Evolutionary conservation across 2,329 filamentous ascomycete genomes (phyloP).

Genomic region (Nannizziopsis barbatae): DNA sequence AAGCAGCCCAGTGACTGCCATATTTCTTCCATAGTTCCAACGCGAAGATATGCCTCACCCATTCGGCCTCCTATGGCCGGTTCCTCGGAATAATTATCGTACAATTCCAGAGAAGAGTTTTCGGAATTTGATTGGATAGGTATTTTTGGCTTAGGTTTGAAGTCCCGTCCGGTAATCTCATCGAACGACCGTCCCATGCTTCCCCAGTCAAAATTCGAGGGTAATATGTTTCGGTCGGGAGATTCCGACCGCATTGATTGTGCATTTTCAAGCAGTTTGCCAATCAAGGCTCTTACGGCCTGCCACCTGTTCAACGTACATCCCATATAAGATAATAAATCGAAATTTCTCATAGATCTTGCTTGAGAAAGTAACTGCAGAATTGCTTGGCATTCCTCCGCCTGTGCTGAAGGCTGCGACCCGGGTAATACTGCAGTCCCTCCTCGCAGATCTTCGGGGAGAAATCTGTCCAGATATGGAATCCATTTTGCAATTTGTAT

Average conservation of each 20-base stretch:
- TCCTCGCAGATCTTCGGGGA: conserved; percentile 19
- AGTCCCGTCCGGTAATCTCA: conserved; percentile 19
- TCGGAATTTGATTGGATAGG: background rate
- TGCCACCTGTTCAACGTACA: conserved; percentile 32
- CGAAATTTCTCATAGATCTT: conserved; percentile 21
- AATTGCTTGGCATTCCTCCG: conserved; percentile 23
- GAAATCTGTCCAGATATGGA: conserved; percentile 25
- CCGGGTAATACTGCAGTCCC: background rate
- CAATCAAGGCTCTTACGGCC: conserved; percentile 31
- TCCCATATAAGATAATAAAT: conserved; percentile 33
- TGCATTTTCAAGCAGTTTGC: conserved; percentile 30
- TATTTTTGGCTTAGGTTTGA: background rate
- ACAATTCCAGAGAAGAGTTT: conserved; percentile 3
- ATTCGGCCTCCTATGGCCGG: conserved; percentile 11
- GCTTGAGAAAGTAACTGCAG: conserved; percentile 25
- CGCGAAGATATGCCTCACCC: conserved; percentile 10
- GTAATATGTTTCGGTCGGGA: conserved; percentile 14
- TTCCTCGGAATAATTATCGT: conserved; percentile 14
- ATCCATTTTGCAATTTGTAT: conserved; percentile 27
- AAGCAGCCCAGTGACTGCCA: conserved; percentile 32
- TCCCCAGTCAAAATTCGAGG: conserved; percentile 25
- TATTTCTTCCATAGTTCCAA: conserved; percentile 27
- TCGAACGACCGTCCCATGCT: conserved; percentile 21
- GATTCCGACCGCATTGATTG: conserved; percentile 19
- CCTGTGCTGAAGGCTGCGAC: conserved; percentile 14